phyloP scores from a whole-genome alignment of 495 filamentous ascomycete genomes.

The Mytilinidion resinicola region DNA sequence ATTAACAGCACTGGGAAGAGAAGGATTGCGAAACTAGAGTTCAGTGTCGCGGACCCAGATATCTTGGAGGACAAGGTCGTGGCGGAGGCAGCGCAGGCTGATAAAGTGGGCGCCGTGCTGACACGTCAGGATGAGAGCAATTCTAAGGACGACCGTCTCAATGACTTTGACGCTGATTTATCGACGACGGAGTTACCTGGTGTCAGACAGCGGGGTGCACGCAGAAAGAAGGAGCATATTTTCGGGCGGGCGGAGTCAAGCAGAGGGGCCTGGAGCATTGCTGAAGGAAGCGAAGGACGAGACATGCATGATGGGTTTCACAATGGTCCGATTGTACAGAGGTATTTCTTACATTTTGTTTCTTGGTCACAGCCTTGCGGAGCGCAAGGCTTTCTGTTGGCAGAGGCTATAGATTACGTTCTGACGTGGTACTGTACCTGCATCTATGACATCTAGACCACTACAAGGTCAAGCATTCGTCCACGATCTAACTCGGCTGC shows the following conservation, averaged over 20 bases:
- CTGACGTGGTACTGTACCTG: slow-evolving; percentile 2
- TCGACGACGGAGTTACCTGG: slow-evolving; percentile 14
- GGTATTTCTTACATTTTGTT: slow-evolving; percentile 18
- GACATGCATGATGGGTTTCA: slow-evolving; percentile 23
- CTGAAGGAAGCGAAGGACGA: slow-evolving; percentile 11
- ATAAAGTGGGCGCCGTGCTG: slow-evolving; percentile 22
- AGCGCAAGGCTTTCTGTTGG: not conserved
- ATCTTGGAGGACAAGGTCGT: slow-evolving; percentile 19
- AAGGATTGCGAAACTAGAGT: slow-evolving; percentile 67
- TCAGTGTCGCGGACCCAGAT: slow-evolving; percentile 40
- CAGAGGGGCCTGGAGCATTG: slow-evolving; percentile 26
- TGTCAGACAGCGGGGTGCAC: not conserved
- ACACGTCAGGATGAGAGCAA: slow-evolving; percentile 5
- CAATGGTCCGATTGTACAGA: slow-evolving; percentile 22
- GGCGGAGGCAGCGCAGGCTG: slow-evolving; percentile 15
- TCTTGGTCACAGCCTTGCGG: not conserved
- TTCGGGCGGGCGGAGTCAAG: slow-evolving; percentile 29
- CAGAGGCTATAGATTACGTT: not conserved
- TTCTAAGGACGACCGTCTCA: slow-evolving; percentile 6
- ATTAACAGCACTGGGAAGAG: slow-evolving; percentile 74
- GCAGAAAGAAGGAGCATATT: slow-evolving; percentile 22
- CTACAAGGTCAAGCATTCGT: slow-evolving; percentile 1
- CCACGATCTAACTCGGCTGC: slow-evolving; percentile 4
- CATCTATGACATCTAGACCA: slow-evolving; percentile 5
- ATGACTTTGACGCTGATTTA: slow-evolving; percentile 21